Conservation (phyloP, 2,329 filamentous ascomycete genomes). For the Pseudogymnoascus verrucosus region DNA sequence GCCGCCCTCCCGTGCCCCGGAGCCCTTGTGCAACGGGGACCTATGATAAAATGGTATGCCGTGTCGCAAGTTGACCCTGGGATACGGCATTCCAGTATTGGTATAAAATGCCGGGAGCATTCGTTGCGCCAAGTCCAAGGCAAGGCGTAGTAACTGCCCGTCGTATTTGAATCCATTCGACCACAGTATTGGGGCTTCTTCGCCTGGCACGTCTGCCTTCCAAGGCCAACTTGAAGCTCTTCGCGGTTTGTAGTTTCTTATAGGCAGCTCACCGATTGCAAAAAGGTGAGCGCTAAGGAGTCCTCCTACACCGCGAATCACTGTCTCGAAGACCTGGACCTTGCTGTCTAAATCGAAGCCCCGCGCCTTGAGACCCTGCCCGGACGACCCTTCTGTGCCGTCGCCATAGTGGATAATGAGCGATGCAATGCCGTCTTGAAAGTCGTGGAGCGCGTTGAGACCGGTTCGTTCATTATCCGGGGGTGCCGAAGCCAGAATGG, state of each 20-base stretch:
- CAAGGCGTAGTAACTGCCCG: slow-evolving; percentile 83
- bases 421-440: slow-evolving; percentile 69
- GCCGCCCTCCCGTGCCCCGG: slow-evolving; percentile 34
- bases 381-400: slow-evolving; percentile 59
- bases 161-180: slow-evolving; percentile 73
- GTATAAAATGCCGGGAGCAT: slow-evolving; percentile 90
- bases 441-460: slow-evolving; percentile 58
- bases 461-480: slow-evolving; percentile 45
- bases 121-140: slow-evolving; percentile 73
- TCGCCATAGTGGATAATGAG: slow-evolving; percentile 83
- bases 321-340: slow-evolving; percentile 97
- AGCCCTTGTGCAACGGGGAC: slow-evolving; percentile 63
- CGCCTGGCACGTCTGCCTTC: slow-evolving; percentile 31
- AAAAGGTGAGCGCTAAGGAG: slow-evolving; percentile 90
- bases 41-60: slow-evolving; percentile 91
- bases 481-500: slow-evolving; percentile 76
- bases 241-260: slow-evolving; percentile 62
- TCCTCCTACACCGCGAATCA: slow-evolving; percentile 86
- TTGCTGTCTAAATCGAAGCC: slow-evolving; percentile 97
- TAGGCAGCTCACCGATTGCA: slow-evolving; percentile 82
- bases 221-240: slow-evolving; percentile 10
- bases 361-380: slow-evolving; percentile 61
- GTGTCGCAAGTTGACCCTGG: slow-evolving; percentile 81
- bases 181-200: slow-evolving; percentile 59
- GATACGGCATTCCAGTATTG: slow-evolving; percentile 84